A percentile compares a stretch with the other conserved stretches of the same genome.
Conservation (phyloP, 768 basidiomycete genomes). For the Phallus indusiatus region DNA sequence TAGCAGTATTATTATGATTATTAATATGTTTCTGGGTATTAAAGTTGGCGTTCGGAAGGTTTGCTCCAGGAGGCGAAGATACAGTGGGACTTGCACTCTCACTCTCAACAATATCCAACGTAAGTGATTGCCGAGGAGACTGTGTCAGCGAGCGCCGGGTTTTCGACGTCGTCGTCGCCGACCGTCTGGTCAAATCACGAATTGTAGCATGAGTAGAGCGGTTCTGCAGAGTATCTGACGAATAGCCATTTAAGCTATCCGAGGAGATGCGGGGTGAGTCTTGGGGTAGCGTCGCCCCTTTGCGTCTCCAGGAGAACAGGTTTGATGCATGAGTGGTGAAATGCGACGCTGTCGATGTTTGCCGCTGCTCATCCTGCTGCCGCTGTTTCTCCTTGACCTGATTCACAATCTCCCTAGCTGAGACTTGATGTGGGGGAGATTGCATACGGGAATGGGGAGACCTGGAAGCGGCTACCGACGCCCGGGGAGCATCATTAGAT, state of each 20-base stretch:
- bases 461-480: not conserved
- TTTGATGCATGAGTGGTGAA: not conserved
- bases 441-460: not conserved
- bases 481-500: not conserved
- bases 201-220: not conserved
- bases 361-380: not conserved
- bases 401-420: constrained; percentile 5
- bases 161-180: not conserved
- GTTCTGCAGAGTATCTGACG: not conserved
- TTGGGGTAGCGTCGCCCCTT: not conserved
- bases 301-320: constrained; percentile 6
- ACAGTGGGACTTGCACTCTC: constrained; percentile 1
- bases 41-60: too few species aligned
- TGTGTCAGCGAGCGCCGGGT: not conserved
- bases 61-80: not conserved
- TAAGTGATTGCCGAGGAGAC: not conserved
- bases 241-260: not conserved
- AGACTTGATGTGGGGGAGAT: constrained; percentile 1
- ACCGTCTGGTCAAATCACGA: not conserved
- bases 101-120: not conserved
- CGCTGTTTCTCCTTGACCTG: constrained; percentile 3
- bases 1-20: constrained; percentile 8
- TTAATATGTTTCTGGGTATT: not conserved
- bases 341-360: not conserved
- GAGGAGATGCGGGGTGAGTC: not conserved